phyloP scores from a whole-genome alignment of 169 alveolate species.

The Plasmodium coatneyi region DNA sequence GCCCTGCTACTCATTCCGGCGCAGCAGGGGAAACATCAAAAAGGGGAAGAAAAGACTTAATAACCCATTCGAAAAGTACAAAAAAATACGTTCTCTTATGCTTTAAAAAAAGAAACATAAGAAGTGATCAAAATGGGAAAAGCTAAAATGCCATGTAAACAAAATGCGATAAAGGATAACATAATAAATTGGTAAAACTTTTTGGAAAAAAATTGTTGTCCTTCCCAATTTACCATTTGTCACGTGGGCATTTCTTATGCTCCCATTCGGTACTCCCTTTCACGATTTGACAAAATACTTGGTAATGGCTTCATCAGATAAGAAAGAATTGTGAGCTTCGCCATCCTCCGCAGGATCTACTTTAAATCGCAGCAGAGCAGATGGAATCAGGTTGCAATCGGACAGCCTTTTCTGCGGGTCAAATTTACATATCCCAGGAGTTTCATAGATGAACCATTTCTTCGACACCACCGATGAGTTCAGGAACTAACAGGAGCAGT shows the following conservation, averaged over 20 bases:
- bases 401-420: slow-evolving; percentile 53
- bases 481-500: slow-evolving; percentile 16
- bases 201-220: not conserved
- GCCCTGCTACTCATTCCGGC: not conserved
- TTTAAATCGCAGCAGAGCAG: slow-evolving; percentile 47
- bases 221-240: not conserved
- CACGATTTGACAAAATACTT: slow-evolving; percentile 40
- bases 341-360: slow-evolving; percentile 3
- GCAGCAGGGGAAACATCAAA: not conserved
- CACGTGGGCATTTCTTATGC: not conserved
- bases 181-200: not conserved
- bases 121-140: not conserved
- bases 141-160: not conserved
- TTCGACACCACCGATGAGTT: slow-evolving; percentile 6
- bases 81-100: not conserved
- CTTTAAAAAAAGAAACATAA: not conserved
- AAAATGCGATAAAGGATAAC: not conserved
- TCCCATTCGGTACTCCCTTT: not conserved
- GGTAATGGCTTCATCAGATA: slow-evolving; percentile 38
- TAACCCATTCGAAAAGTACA: not conserved
- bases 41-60: not conserved
- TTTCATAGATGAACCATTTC: slow-evolving; percentile 65
- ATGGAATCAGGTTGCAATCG: slow-evolving; percentile 41
- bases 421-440: slow-evolving; percentile 68
- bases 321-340: not conserved